A percentile compares a stretch with the other conserved stretches of the same genome.
These are phyloP conservation scores for Colletotrichum paranaense DNA, from an alignment of 2,329 filamentous ascomycete species.

Conservation along the genomic window DNA sequence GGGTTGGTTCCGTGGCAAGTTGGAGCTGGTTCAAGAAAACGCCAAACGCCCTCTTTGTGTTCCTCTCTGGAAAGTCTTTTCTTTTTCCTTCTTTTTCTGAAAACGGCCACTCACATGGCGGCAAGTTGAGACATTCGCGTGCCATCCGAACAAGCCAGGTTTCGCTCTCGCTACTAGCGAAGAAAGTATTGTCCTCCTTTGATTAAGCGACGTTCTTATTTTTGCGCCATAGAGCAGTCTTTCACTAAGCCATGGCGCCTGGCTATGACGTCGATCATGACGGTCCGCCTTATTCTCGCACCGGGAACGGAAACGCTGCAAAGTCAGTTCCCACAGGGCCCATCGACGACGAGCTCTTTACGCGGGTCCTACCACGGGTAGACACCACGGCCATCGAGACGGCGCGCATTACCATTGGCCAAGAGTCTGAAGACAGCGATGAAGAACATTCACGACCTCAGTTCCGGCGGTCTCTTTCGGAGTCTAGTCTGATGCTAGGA, in stretches of 20 bases:
- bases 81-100: neutral
- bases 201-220: neutral
- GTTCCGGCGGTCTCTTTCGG: constrained; percentile 3
- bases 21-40: constrained; percentile 6
- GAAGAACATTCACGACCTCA: neutral
- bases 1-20: neutral
- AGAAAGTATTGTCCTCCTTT: neutral
- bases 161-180: neutral
- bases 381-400: constrained; percentile 20
- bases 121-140: constrained; percentile 18
- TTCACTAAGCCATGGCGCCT: constrained; percentile 12
- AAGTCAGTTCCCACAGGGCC: constrained; percentile 16
- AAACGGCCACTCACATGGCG: constrained; percentile 11
- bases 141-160: neutral
- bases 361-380: constrained; percentile 18
- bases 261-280: constrained; percentile 24
- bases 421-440: constrained; percentile 10
- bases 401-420: neutral
- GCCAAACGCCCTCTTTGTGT: neutral
- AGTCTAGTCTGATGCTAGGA: constrained; percentile 3
- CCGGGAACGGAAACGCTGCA: constrained; percentile 12
- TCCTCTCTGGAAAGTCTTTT: neutral
- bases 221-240: neutral
- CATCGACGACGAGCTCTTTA: constrained; percentile 26
- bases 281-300: neutral